Base-by-base conservation (phyloP, 2,329 filamentous ascomycete species). In the Aspergillus transmontanensis region DNA sequence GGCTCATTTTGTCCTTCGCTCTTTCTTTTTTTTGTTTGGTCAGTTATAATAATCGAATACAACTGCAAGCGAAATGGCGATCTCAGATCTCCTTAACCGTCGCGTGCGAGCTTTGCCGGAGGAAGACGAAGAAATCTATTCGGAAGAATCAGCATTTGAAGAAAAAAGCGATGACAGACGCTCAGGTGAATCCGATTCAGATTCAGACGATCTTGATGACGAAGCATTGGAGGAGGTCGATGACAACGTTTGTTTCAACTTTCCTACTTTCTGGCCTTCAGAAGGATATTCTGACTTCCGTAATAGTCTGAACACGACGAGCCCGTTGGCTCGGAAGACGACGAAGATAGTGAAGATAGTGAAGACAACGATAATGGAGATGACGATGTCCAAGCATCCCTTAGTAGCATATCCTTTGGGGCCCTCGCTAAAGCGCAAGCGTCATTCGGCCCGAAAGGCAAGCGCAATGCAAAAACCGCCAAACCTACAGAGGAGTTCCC, bases 361-460 rank as follows among this genome's bases (percentile, higher is more conserved):
- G 72, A 76, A 16, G 71, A 76, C 46, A 71, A 70, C 9, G 66
- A 66, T 4, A 73, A 75, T 5, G 73, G 76, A 23, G 70, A 75
- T 36, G 76, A 78, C 51, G 76, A 76, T 68, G 71, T 75, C 53
- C 73, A 73, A 70, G 68, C 75, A 5, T 75, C 79, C 39, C 78
- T 89, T 62, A 83, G 81, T 71, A 84, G 82, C 64, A 87, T 97
- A 68, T 95, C 93, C 28, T 97, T 98, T 73, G 94, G 93, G 66
- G 91, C 92, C n/a, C 83, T 97, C 46, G 92, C 92, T 67, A 92
- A 92, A 82, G 94, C 93, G 1, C 92, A 96, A 80, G 89, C 89
- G 45, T 86, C 88, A 0, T 79, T 96, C 36, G 81, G 80, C 68
- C 67, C 72, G 6, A 76, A 75, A 69, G 71, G 69, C 78, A 79